Evolutionary conservation across 2,329 filamentous ascomycete genomes (phyloP), one percentile per base, ranked within the genome.

Genomic region (Exophiala calicioides): DNA sequence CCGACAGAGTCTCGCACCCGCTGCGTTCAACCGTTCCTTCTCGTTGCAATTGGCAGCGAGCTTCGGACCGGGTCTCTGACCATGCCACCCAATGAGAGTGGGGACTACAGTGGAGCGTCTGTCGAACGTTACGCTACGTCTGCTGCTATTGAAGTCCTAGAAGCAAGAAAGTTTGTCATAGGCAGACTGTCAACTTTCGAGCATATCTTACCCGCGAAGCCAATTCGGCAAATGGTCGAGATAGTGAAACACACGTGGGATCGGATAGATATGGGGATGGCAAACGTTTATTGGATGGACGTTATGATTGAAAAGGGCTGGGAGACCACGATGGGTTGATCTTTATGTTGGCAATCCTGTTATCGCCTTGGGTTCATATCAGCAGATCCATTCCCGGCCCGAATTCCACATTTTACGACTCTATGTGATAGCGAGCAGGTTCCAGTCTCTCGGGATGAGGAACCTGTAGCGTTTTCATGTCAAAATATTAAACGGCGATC

Each of bases 241-340:
- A 62, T 80, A 8, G 71, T 80, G 24, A 68, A 71, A 45, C 75
- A 78, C 60, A 74, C 76, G 0, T 80, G 77, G 77, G 63, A 65
- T 34, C 65, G 72, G 42, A 68, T 77, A 57, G 77, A 80, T 59
- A 65, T 66, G 2, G 74, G 73, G 0, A 65, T 69, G 10, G 32
- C 26, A 5, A 66, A 73, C 20, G 66, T 69, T 3, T 79, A 78
- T 59, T 80, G 77, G 77, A 69, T 79, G 56, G 75, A 79, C 58
- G 69, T 80, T 4, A 76, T 78, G 72, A 73, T 77, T 54, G 75
- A 79, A 16, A 77, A 75, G 47, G 72, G 74, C 6, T 79, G 75
- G 74, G 74, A 79, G 60, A 79, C 76, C 10, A 72, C 79, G 19
- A 75, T 78, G 71, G 75, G 71, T 15, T 74, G 48, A 52, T n/a